These are phyloP conservation scores for Phyllostachys edulis DNA, from an alignment of 176 grass and related monocot species.

Conservation along the genomic window DNA sequence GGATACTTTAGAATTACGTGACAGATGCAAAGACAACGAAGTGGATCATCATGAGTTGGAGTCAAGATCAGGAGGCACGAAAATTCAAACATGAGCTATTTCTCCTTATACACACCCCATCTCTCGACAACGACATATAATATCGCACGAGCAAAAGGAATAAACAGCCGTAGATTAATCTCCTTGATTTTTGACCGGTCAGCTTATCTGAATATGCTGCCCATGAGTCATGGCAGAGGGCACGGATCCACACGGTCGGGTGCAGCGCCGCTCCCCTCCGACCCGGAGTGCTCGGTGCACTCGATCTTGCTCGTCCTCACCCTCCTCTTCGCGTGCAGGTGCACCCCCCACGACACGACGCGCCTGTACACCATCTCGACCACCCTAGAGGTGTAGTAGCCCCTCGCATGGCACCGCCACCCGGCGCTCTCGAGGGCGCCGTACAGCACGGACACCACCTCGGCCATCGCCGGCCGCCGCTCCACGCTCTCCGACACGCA, in stretches of 20 bases:
- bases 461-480: constrained; percentile 57
- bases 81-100: constrained; percentile 7
- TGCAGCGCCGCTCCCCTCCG: constrained; percentile 21
- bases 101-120: background rate
- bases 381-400: background rate
- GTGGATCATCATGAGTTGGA: background rate
- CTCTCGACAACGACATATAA: background rate
- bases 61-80: background rate
- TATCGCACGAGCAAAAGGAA: background rate
- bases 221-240: background rate
- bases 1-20: constrained; percentile 2
- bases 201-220: background rate
- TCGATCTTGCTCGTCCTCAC: constrained; percentile 58
- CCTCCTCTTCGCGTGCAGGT: too few relatives aligned
- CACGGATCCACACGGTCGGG: background rate
- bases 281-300: constrained; percentile 64
- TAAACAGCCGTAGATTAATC: background rate
- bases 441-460: constrained; percentile 70
- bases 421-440: constrained; percentile 46
- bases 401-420: constrained; percentile 13
- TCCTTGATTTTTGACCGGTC: background rate
- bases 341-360: constrained; percentile 51
- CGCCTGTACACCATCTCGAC: constrained; percentile 37
- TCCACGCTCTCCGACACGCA: constrained; percentile 63
- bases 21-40: background rate